Evolutionary conservation across 2,329 filamentous ascomycete genomes (phyloP), one percentile per base, ranked within the genome.

Genomic region (Nannizziopsis barbatae): DNA sequence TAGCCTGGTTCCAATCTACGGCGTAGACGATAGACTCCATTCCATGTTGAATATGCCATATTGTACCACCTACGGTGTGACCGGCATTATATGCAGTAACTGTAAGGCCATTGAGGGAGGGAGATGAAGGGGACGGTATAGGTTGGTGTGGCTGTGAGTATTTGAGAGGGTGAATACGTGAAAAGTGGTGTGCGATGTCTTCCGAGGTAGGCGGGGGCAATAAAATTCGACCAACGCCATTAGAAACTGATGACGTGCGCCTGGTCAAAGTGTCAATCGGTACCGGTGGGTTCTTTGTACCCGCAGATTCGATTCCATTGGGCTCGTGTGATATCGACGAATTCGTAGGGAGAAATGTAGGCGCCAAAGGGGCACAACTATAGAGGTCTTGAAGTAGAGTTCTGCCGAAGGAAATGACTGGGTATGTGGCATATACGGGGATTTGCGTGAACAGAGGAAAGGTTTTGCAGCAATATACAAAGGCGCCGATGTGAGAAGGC

Each of bases 1-100:
- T 80, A n/a, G 85, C 87, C 67, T 95, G 89, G 58, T 95, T 95
- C 92, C 92, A 98, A 61, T 96, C 90, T 14, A 95, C 86, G 0
- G 92, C 90, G 60, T 98, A 96, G 1, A 98, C 89, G 37, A 98
- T 90, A 0, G 89, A 95, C 65, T 98, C 92, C 62, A 95, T 76
- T 0, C 89, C 88, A 70, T 96, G 88, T 60, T 96, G 90, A 55
- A 98, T 89, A 60, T 96, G 90, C 92, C 92, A 98, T 71, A 98
- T 95, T 18, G 92, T 96, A 49, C 92, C 92, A 64, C 92, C 92
- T 0, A 96, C 77, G 0, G 90, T 95, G 63, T 95, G 90, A 54
- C 92, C 92, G 6, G 92, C 88, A 67, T 93, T 94, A 70, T 96
- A 96, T 0, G 92, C 92, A 0, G 92, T 98, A 55, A 98, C 86